A percentile compares a stretch with the other conserved stretches of the same genome.
These are phyloP conservation scores for Mycosphaerella sp. DNA, from an alignment of 2,329 filamentous ascomycete species.

Conservation along the genomic window DNA sequence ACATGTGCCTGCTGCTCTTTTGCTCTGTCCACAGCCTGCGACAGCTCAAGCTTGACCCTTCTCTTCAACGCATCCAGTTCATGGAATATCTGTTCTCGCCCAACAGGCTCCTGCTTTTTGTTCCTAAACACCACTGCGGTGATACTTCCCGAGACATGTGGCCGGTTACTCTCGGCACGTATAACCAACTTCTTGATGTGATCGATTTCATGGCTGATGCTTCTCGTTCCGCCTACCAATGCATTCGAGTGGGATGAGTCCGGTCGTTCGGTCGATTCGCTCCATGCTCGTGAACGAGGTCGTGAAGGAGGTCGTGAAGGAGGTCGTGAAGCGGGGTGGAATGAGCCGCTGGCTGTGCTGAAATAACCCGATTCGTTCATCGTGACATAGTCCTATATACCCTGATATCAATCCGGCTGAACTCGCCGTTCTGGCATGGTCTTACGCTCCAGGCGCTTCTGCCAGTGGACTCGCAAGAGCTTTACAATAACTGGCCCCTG, in stretches of 20 bases:
- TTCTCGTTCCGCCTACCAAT: conserved; percentile 6
- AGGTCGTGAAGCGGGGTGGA: conserved; percentile 8
- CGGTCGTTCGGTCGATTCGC: conserved; percentile 14
- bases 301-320: neutral
- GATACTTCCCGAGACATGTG: conserved; percentile 19
- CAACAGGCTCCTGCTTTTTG: conserved; percentile 13
- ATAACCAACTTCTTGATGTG: conserved; percentile 27
- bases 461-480: no score
- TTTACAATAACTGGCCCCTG: neutral
- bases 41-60: conserved; percentile 27
- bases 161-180: conserved; percentile 19
- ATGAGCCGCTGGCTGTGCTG: conserved; percentile 8
- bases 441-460: neutral
- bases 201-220: conserved; percentile 25
- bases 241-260: conserved; percentile 7
- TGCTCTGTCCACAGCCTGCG: conserved; percentile 9
- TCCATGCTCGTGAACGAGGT: conserved; percentile 10
- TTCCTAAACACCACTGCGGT: conserved; percentile 28
- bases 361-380: conserved; percentile 10
- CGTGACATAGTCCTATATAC: neutral
- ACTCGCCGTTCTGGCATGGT: neutral
- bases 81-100: conserved; percentile 22
- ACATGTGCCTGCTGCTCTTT: conserved; percentile 7
- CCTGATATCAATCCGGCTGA: neutral
- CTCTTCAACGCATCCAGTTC: conserved; percentile 30